Evolutionary conservation across 108 stramenopile genomes (phyloP).

Genomic region (Mayamaea pseudoterrestris): DNA sequence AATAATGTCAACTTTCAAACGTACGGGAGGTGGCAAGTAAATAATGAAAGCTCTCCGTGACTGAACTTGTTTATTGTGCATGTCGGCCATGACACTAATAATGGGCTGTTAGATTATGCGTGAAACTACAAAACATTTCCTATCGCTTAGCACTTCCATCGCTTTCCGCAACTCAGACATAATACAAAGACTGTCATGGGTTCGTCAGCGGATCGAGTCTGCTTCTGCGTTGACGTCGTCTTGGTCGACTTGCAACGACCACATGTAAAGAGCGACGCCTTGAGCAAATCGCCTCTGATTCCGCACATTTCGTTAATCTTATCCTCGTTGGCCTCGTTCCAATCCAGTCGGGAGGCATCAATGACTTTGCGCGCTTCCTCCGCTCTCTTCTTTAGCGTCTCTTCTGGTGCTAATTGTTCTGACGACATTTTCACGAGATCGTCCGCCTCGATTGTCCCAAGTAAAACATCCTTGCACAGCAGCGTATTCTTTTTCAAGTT

Average conservation of each 20-base stretch:
- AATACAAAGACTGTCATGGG: slow-evolving; percentile 98
- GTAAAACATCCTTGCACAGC: slow-evolving; percentile 41
- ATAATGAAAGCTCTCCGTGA: slow-evolving; percentile 4
- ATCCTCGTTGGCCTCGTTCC: slow-evolving; percentile 77
- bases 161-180: slow-evolving; percentile 87
- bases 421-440: slow-evolving; percentile 48
- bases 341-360: slow-evolving; percentile 72
- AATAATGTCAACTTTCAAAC: no score
- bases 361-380: slow-evolving; percentile 43
- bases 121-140: no score
- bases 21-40: no score
- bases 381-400: slow-evolving; percentile 47
- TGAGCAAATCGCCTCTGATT: slow-evolving; percentile 77
- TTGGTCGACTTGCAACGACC: slow-evolving; percentile 90
- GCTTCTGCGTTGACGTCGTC: slow-evolving; percentile 94
- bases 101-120: no score
- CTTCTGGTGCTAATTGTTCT: slow-evolving; percentile 60
- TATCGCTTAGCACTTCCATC: slow-evolving; percentile 73
- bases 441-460: slow-evolving; percentile 41
- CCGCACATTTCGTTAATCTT: slow-evolving; percentile 89
- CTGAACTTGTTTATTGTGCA: slow-evolving; percentile 3
- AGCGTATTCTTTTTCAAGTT: slow-evolving; percentile 76
- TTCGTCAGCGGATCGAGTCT: slow-evolving; percentile 97
- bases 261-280: slow-evolving; percentile 88
- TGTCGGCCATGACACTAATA: no score